Evolutionary conservation across 805 yeast genomes (phyloP), one percentile per base, ranked within the genome.

Genomic region (Priceomyces melissophilus): DNA sequence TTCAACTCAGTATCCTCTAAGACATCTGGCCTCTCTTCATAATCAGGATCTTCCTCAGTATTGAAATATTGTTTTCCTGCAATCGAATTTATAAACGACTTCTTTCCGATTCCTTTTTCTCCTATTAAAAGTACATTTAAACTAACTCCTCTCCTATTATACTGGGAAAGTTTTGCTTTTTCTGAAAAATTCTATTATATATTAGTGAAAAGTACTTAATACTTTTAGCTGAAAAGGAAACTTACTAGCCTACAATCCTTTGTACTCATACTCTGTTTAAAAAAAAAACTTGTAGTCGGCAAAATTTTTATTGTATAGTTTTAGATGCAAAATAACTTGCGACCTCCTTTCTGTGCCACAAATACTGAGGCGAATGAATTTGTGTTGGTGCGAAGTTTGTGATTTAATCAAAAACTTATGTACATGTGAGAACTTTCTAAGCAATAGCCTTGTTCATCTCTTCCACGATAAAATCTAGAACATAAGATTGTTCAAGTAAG

Each of bases 401-500:
- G 17, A 30, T 23, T 26, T 9, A 11, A 26, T 12, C 12, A 9
- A 27, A 5, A 14, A 35, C 14, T 27, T 29, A 36, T 28, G 27
- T 16, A 36, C 23, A 33, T 32, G 23, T 16, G 28, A 12, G 15
- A 10, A 32, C 12, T 26, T 16, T 15, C 32, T 16, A 39, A 15
- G 37, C 35, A 20, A n/a, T 32, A 23, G 35, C 30, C 35, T 48
- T 49, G 50, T 76, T 79, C 87, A 84, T 89, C 57, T 86, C 85
- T 40, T 79, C 81, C 41, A 90, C 75, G 6, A 90, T 84, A 53
- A 85, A 93, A 55, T 93, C 98, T 45, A 93, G 61, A 35, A 87
- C 71, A 54, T 76, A 91, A 56, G 95, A 88, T 57, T 87, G 87
- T 61, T 93, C 96, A 29, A 89, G 63, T 58, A 93, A 66, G 32